Evolutionary conservation across 1,139 yeast species (phyloP).

Genomic region (Diutina siamensis): DNA sequence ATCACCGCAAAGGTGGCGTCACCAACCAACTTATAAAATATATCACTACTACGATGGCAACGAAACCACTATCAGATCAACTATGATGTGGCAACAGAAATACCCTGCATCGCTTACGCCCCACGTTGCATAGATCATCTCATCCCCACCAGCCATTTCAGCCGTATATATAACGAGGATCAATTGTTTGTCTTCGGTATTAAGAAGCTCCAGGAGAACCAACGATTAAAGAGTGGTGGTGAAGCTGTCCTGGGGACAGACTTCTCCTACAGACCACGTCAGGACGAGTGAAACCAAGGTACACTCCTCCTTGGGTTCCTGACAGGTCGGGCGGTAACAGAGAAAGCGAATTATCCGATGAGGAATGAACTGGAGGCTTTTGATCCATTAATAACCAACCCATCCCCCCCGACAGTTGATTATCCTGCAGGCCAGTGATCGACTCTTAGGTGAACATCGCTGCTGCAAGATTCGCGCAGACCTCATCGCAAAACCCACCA

Average conservation of each 20-base stretch:
- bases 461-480: too few relatives aligned
- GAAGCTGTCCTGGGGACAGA: background rate
- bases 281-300: background rate
- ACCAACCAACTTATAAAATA: too few relatives aligned
- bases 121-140: background rate
- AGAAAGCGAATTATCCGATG: background rate
- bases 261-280: background rate
- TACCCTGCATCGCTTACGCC: background rate
- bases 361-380: background rate
- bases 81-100: too few relatives aligned
- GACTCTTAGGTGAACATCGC: too few relatives aligned
- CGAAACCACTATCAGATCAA: too few relatives aligned
- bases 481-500: constrained; percentile 6
- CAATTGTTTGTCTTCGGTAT: background rate
- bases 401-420: too few relatives aligned
- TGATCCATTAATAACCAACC: background rate
- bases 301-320: background rate
- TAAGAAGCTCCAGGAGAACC: background rate
- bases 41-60: too few relatives aligned
- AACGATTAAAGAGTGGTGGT: constrained; percentile 6
- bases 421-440: too few relatives aligned
- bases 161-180: background rate
- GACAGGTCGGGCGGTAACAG: constrained; percentile 1
- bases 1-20: too few relatives aligned
- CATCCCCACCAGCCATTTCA: background rate